Evolutionary conservation across 2,329 filamentous ascomycete genomes (phyloP), one percentile per base, ranked within the genome.

Genomic region (Aspergillus sp.): DNA sequence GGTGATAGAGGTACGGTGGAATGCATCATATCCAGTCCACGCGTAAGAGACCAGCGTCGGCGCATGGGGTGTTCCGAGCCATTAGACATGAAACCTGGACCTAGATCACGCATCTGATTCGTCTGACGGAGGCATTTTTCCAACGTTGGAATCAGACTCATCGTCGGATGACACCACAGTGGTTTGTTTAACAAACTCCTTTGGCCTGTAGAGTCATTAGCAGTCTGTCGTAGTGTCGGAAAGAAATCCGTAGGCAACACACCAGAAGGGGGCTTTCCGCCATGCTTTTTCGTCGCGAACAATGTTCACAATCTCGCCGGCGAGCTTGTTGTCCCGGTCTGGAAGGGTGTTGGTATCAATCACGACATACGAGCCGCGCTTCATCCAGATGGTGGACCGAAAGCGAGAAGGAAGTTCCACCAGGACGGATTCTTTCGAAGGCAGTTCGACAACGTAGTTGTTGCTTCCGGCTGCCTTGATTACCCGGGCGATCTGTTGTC

Each of bases 341-440:
- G 85, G 84, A 34, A 86, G 78, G 2, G 82, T 78, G 25, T 80
- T 79, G 20, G 83, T 87, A 60, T 97, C 89, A 13, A 96, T 81
- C 10, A 97, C 75, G 25, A 97, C 91, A 71, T 87, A 97, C 0
- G 91, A 90, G 25, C 91, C 89, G 16, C 91, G 86, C 72, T 89
- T 92, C 70, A 97, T 88, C 89, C 91, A 97, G 58, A 97, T 90
- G 2, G 90, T 94, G 59, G 90, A 94, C 56, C 93, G 88, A 69
- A 97, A 97, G 38, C 86, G 85, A 21, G 90, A 78, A 9, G 89
- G 88, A 17, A 99, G 83, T 77, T 97, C 91, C 19, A 91, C 87
- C 16, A 95, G 76, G 36, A 93, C 72, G 5, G 80, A 75, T 64
- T 85, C 82, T 53, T 82, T 81, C 62, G 80, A 79, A 20, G 92